Percentiles rank a stretch among this genome's conserved stretches.
Conservation (phyloP, 768 basidiomycete species). For the Xanthoconium purpureum region DNA sequence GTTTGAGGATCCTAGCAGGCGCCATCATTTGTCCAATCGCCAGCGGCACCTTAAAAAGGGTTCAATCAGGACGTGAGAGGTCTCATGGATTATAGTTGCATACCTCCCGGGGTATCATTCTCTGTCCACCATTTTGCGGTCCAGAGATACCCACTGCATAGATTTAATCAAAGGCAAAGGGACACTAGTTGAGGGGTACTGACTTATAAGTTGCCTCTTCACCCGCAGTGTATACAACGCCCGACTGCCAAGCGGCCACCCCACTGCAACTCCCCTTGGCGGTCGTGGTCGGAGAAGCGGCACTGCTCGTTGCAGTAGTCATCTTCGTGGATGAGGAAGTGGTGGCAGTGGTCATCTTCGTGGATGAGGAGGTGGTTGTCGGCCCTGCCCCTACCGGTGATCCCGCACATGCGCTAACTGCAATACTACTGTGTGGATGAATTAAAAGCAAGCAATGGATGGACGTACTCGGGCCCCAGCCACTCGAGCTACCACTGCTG, state of each 20-base stretch:
- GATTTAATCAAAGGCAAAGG: constrained; percentile 1
- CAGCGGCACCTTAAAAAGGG: constrained; percentile 39
- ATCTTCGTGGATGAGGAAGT: constrained; percentile 13
- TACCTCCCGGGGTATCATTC: constrained; percentile 47
- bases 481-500: constrained; percentile 45
- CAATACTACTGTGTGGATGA: not conserved
- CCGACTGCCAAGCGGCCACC: constrained; percentile 47
- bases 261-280: constrained; percentile 43
- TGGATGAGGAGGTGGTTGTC: constrained; percentile 19
- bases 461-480: constrained; percentile 61
- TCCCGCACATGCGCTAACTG: constrained; percentile 26
- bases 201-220: constrained; percentile 50
- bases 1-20: constrained; percentile 35
- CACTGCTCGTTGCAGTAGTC: constrained; percentile 5
- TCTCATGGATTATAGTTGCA: not conserved
- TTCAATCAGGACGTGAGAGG: not conserved
- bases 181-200: constrained; percentile 14
- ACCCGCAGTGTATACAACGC: constrained; percentile 49
- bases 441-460: not conserved
- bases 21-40: constrained; percentile 58
- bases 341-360: constrained; percentile 1
- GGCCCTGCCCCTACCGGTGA: not conserved
- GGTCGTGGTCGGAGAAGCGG: constrained; percentile 17
- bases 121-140: constrained; percentile 65
- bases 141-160: constrained; percentile 33